A percentile compares a stretch with the other conserved stretches of the same genome.
phyloP scores from a whole-genome alignment of 306 rosid genomes.

The Trifolium subterraneum region DNA sequence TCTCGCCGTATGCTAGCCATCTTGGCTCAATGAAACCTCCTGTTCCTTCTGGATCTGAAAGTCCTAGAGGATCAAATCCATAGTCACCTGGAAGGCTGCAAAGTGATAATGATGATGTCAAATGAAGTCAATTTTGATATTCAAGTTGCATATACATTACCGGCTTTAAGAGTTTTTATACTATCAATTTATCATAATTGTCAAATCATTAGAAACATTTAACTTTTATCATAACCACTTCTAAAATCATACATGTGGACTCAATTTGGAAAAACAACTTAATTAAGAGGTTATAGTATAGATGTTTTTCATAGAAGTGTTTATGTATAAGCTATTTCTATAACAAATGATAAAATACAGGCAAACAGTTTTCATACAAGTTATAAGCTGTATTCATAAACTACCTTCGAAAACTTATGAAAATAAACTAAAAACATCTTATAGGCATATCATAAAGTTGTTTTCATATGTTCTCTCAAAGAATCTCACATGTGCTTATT shows the following conservation, averaged over 20 bases:
- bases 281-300: not conserved
- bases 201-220: not conserved
- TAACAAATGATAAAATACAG: not conserved
- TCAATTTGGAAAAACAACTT: not conserved
- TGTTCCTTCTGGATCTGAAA: conserved; percentile 97
- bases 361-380: not conserved
- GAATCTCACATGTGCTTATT: no score
- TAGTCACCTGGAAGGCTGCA: conserved; percentile 95
- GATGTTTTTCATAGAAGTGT: no score
- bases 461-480: not conserved
- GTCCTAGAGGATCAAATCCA: conserved; percentile 93
- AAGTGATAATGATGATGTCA: not conserved
- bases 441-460: not conserved
- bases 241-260: not conserved
- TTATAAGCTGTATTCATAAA: not conserved
- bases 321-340: no score
- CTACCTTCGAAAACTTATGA: not conserved
- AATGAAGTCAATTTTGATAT: conserved; percentile 34
- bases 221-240: not conserved
- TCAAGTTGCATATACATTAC: no score
- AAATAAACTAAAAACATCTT: not conserved
- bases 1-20: conserved; percentile 94
- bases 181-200: not conserved
- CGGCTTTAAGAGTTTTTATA: no score
- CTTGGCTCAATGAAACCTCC: conserved; percentile 96